Percentiles rank a stretch among this genome's conserved stretches.
Conservation (phyloP, 306 rosid genomes). For the Dryas octopetala region DNA sequence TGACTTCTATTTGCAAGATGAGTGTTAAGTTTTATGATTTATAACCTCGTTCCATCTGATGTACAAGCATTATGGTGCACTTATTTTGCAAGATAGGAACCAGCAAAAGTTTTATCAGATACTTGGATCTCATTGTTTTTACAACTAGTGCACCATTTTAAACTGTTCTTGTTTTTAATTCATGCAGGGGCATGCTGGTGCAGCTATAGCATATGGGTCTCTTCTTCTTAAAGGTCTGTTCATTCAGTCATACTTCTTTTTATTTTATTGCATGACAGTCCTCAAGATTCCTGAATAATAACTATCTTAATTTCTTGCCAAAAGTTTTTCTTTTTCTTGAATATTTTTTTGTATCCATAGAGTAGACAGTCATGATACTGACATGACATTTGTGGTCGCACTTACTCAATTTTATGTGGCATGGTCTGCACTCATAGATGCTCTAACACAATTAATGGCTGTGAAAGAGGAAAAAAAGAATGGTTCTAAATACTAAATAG, state of each 20-base stretch:
- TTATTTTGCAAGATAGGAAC: neutral
- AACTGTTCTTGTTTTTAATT: conserved; percentile 7
- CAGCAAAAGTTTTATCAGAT: neutral
- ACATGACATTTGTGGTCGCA: neutral
- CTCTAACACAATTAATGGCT: neutral
- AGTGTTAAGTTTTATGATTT: neutral
- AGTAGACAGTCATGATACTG: neutral
- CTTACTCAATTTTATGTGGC: neutral
- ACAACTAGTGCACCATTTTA: neutral
- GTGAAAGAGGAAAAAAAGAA: neutral
- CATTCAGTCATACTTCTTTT: conserved; percentile 10
- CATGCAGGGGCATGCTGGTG: conserved; percentile 85
- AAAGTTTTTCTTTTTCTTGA: neutral
- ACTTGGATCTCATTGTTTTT: neutral
- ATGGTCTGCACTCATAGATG: neutral
- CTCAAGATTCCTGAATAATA: neutral
- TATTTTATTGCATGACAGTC: neutral
- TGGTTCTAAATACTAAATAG: neutral
- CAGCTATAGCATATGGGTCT: conserved; percentile 91
- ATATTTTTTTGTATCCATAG: neutral
- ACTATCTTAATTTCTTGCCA: neutral
- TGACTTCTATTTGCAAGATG: neutral
- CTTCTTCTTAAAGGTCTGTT: conserved; percentile 85
- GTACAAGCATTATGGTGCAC: neutral
- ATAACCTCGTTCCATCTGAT: neutral